phyloP scores from a whole-genome alignment of 176 grass and related monocot genomes.

The Bonia amplexicaulis region DNA sequence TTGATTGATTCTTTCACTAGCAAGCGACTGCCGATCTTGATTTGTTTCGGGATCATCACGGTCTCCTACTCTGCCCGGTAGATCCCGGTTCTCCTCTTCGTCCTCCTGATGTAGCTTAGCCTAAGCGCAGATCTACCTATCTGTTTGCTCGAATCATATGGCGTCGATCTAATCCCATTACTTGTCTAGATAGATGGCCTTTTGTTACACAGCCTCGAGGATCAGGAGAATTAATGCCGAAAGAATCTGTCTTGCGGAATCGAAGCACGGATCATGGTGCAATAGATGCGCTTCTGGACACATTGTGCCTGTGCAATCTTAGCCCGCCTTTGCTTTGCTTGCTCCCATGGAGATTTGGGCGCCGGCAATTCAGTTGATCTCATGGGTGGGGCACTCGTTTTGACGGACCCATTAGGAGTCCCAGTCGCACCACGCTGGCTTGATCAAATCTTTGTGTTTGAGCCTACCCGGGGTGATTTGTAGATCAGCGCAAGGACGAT shows the following conservation, averaged over 20 bases:
- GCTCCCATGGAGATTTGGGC: neutral
- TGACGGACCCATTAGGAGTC: neutral
- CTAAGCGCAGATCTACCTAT: neutral
- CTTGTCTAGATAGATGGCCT: neutral
- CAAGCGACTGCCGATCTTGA: neutral
- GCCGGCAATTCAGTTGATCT: too few relatives aligned
- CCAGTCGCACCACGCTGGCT: neutral
- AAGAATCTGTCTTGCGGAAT: neutral
- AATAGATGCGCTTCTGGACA: neutral
- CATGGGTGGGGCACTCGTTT: neutral
- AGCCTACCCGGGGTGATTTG: neutral
- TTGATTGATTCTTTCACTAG: neutral
- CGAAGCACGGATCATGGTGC: neutral
- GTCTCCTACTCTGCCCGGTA: neutral
- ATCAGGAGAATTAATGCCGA: neutral
- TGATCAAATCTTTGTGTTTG: neutral
- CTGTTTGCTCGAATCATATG: neutral
- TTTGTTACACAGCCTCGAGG: neutral
- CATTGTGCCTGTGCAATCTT: neutral
- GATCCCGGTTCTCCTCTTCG: neutral
- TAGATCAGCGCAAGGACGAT: neutral
- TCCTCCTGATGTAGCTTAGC: neutral
- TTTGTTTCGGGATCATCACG: neutral
- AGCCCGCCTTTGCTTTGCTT: neutral
- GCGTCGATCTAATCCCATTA: neutral